Percentiles rank a stretch among this genome's conserved stretches.
Evolutionary conservation across 2,329 filamentous ascomycete species (phyloP).

Genomic region (Xylariaceae sp.): DNA sequence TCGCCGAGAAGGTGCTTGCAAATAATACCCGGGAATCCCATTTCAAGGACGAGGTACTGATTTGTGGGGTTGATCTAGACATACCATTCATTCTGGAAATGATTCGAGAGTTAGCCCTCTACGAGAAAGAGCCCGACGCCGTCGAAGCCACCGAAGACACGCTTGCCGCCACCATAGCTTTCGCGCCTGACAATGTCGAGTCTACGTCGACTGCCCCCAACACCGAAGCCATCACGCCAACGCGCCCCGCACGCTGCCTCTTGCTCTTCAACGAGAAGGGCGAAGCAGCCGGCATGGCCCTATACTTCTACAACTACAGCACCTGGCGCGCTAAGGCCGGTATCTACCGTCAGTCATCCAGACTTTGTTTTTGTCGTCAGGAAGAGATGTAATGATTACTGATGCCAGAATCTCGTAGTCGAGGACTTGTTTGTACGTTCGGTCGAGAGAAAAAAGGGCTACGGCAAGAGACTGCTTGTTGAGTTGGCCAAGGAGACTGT

Average conservation of each 20-base stretch:
- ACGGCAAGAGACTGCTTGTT: conserved; percentile 69
- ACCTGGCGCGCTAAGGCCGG: conserved; percentile 86
- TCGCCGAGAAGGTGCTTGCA: conserved; percentile 48
- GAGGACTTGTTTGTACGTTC: conserved; percentile 85
- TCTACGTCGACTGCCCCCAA: conserved; percentile 35
- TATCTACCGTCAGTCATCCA: conserved; percentile 54
- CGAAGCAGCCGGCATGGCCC: conserved; percentile 64
- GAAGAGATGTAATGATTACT: background rate
- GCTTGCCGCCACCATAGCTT: conserved; percentile 71
- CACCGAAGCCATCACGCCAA: conserved; percentile 49
- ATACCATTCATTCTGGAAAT: conserved; percentile 73
- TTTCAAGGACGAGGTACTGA: conserved; percentile 11
- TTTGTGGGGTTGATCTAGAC: conserved; percentile 46
- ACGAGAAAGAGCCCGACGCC: conserved; percentile 69
- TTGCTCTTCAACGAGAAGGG: conserved; percentile 52
- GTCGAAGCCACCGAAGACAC: conserved; percentile 75
- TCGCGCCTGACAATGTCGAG: conserved; percentile 52
- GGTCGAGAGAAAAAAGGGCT: conserved; percentile 66
- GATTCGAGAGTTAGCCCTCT: conserved; percentile 79
- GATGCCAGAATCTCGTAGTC: conserved; percentile 34
- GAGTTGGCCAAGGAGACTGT: conserved; percentile 74
- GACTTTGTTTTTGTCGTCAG: background rate
- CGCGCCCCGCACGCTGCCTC: conserved; percentile 68
- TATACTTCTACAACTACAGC: conserved; percentile 94
- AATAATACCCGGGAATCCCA: background rate